A percentile compares a stretch with the other conserved stretches of the same genome.
Conservation (phyloP, 345 rosid genomes). For the Lepidium didymum region DNA sequence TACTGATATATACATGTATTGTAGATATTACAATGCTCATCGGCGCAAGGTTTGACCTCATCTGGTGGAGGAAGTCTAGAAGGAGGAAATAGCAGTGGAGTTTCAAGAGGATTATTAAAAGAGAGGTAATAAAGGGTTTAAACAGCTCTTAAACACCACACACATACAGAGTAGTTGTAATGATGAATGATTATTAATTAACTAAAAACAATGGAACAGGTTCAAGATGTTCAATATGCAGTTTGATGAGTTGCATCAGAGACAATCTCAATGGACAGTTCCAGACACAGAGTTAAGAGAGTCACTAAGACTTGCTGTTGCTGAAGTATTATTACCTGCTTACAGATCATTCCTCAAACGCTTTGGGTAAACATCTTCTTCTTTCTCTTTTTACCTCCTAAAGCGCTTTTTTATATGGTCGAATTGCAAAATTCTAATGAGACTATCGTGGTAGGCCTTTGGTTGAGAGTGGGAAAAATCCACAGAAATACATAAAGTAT, state of each 20-base stretch:
- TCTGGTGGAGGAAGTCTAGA: constrained; percentile 84
- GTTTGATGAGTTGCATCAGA: constrained; percentile 97
- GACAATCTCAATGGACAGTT: constrained; percentile 95
- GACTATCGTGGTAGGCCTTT: constrained; percentile 49
- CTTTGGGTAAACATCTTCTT: constrained; percentile 49
- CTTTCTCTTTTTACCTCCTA: not conserved
- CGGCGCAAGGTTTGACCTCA: constrained; percentile 84
- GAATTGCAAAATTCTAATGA: not conserved
- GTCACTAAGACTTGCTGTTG: constrained; percentile 95
- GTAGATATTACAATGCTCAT: constrained; percentile 78
- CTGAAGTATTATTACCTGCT: constrained; percentile 96
- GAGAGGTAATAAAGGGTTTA: constrained; percentile 53
- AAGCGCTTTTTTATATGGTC: not conserved
- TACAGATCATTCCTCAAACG: constrained; percentile 88
- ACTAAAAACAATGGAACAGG: constrained; percentile 36
- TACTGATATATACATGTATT: not conserved
- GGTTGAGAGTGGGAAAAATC: constrained; percentile 77
- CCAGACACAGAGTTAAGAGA: constrained; percentile 95
- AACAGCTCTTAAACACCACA: not conserved
- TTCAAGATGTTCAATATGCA: constrained; percentile 80
- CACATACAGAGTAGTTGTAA: not conserved
- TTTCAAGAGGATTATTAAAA: constrained; percentile 78
- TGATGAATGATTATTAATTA: not conserved
- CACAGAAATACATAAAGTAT: constrained; percentile 80
- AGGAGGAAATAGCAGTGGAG: constrained; percentile 84